Evolutionary conservation across 2,329 filamentous ascomycete genomes (phyloP), one percentile per base, ranked within the genome.

Genomic region (Phialemoniopsis sp.): DNA sequence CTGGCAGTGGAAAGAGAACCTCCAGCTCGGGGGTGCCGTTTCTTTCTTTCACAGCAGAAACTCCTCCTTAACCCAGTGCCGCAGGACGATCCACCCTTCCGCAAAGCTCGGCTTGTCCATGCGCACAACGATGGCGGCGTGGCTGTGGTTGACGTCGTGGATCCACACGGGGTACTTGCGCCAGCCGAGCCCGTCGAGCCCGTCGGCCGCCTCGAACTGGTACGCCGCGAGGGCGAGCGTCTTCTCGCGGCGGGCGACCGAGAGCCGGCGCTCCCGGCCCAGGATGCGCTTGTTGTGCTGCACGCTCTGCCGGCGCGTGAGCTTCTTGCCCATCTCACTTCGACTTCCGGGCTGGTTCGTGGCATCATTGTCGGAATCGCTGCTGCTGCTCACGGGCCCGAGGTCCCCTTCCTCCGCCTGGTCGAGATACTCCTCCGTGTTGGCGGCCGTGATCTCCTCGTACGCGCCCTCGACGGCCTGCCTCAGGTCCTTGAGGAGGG

Each of bases 81-180:
- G 75, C 40, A 93, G 67, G 28, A 96, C 87, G 12, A 87, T 58
- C 54, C 75, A 78, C 0, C 91, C 91, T 62, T 97, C 90, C 3
- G 75, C 70, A 51, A 89, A 94, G 1, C 62, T 66, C 37, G 73
- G 67, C 56, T 79, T 82, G 30, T 85, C 78, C 42, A 71, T 78
- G 29, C 91, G 77, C 29, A 94, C 82, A 46, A 97, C 87, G 35
- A 97, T 95, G 4, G 90, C 90, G 0, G 90, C 91, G 60, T 97
- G 91, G 43, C 79, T 87, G 57, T 95, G 88, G n/a, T 72, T 66
- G 39, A 80, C 74, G 6, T 89, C 85, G 47, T 85, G 84, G 30
- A 93, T 90, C 63, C 85, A 82, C 4, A 90, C 78, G 1, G 74
- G 78, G 47, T 78, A 82, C 57, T 83, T 85, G 35, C 72, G 68